Base-by-base conservation (phyloP, 140 eudicot genomes). In the Eryngium alpinum region DNA sequence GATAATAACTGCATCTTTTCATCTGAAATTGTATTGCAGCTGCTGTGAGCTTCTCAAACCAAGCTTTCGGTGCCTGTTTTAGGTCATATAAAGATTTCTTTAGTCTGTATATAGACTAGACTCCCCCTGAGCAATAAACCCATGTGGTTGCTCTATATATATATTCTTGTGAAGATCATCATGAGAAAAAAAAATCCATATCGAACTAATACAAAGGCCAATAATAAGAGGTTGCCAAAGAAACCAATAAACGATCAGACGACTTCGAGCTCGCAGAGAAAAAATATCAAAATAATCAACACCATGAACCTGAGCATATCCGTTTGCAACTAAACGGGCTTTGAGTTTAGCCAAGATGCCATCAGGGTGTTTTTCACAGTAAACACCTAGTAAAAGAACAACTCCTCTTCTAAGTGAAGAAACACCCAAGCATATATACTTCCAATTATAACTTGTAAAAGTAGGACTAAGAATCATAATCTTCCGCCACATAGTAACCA, bases 81-180 rank as follows among this genome's bases (percentile, higher is more conserved):
- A 74, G 59, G 25, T 43, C n/a, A 74, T 74, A 44, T 34, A 74
- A 50, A 10, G 60, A 44, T 13, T 74, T 74, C 17, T 14, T 5
- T 21, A 44, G 1, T 74, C 24, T 74, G n/a, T 33, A 74, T 4
- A 74, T 7, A 44, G 17, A 17, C 25, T 59, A 6, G 78, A 74
- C 78, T 44, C 59, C 25, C 59, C 78, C 12, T 43, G 13, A 38
- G 59, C 78, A 74, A 74, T 31, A 74, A 74, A 74, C 6, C 60
- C 57, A 74, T 15, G 78, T 13, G 59, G 52, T 74, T 74, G 13
- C 60, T n/a, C n/a, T n/a, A 44, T 38, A 44, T 74, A 74, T 2
- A 74, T 31, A 44, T 6, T 31, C 24, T 44, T 59, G 5, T 43
- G 21, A 4, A 74, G 29, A 44, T 74, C 52, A 21, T 59, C 60